Evolutionary conservation across 2,329 filamentous ascomycete species (phyloP).

Genomic region (Fusarium sp.): DNA sequence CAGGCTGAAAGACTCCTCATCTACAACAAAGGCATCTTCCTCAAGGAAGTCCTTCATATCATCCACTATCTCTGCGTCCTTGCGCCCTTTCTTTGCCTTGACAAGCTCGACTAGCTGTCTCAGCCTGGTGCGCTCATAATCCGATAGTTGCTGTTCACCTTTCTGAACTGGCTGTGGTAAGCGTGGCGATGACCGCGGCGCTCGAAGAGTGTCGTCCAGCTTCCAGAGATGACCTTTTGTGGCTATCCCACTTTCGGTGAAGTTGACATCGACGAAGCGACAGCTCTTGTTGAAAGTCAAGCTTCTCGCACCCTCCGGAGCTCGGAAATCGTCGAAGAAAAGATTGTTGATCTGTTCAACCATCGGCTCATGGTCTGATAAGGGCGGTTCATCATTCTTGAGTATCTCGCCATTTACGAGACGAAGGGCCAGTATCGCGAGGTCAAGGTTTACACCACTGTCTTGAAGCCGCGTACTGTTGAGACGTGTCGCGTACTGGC

Average conservation of each 20-base stretch:
- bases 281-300: slow-evolving; percentile 42
- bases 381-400: slow-evolving; percentile 38
- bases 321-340: slow-evolving; percentile 32
- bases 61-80: not conserved
- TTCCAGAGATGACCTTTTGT: slow-evolving; percentile 41
- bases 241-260: slow-evolving; percentile 23
- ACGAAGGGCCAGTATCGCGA: slow-evolving; percentile 42
- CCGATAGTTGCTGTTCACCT: slow-evolving; percentile 10
- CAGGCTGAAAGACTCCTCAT: slow-evolving; percentile 16
- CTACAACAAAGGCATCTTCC: slow-evolving; percentile 3
- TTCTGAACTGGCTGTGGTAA: slow-evolving; percentile 14
- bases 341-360: slow-evolving; percentile 17
- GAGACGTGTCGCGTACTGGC: slow-evolving; percentile 42
- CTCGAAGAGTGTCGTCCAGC: slow-evolving; percentile 25
- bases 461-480: slow-evolving; percentile 23
- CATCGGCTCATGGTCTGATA: not conserved
- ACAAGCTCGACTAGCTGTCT: slow-evolving; percentile 21
- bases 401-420: slow-evolving; percentile 47
- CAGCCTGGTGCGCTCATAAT: slow-evolving; percentile 21
- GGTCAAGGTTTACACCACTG: slow-evolving; percentile 26
- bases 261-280: slow-evolving; percentile 30
- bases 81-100: not conserved
- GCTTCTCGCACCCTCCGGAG: slow-evolving; percentile 10
- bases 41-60: slow-evolving; percentile 12
- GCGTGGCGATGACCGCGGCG: slow-evolving; percentile 8